Evolutionary conservation across 1,284 basidiomycete genomes (phyloP), one percentile per base, ranked within the genome.

Genomic region (Ceratobasidium sp.): DNA sequence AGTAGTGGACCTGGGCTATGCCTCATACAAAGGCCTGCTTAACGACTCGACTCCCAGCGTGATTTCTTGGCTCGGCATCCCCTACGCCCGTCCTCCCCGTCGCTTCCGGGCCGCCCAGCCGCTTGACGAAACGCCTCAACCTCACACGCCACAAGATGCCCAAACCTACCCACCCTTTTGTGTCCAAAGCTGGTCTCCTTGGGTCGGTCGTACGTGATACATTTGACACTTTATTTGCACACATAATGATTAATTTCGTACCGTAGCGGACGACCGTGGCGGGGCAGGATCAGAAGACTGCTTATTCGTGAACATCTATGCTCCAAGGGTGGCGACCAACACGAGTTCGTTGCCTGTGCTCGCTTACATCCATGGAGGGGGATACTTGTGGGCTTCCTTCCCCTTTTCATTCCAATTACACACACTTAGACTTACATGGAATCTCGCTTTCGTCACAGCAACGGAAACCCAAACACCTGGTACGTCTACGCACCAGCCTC

Each of bases 271-370:
- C 24, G 87, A 88, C 79, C 85, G 84, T 63, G 89, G 89, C 45
- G 89, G 89, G 51, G 87, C 88, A 1, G 89, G 90, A 14, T 87
- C 86, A 65, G 90, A 91, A 76, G 85, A 86, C 76, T 86, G 85
- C 74, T 79, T 86, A 53, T 84, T 84, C 60, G 79, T 86, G 29
- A 86, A 86, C 76, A 80, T 85, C 8, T 86, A 85, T 74, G 78
- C 82, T n/a, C 83, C 84, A 2, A 72, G 22, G 31, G 77, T 78
- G 1, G 79, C 79, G 19, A 82, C 81, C 15, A 81, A 79, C 22
- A 78, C 77, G 27, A 79, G 79, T 41, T 66, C 48, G 88, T 87
- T 89, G 17, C 90, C 90, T 0, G 90, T 91, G 1, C 81, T 93
- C 36, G 86, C 89, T 4, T 92, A 90, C 79, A 89, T 90, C 47